A percentile compares a stretch with the other conserved stretches of the same genome.
phyloP scores from a whole-genome alignment of 805 yeast genomes.

The Yarrowia hollandica region DNA sequence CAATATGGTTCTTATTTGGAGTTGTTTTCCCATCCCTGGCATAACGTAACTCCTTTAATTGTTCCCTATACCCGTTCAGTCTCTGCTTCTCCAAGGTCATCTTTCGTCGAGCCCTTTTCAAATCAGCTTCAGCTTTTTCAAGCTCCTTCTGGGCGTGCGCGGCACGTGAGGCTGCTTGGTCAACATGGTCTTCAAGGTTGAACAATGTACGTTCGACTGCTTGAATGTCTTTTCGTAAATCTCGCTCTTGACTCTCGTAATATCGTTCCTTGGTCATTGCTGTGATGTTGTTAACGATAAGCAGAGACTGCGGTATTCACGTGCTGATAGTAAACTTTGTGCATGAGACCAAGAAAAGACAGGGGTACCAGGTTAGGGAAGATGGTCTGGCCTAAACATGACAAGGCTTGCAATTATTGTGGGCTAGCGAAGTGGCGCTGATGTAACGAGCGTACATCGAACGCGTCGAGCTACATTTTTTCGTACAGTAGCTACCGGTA shows the following conservation, averaged over 20 bases:
- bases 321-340: slow-evolving; percentile 22
- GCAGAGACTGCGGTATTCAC: slow-evolving; percentile 11
- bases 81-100: neutral
- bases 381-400: too few relatives aligned
- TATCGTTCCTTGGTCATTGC: slow-evolving; percentile 15
- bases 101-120: neutral
- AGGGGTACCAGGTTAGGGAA: slow-evolving; percentile 8
- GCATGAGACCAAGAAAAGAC: slow-evolving; percentile 31
- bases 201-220: neutral
- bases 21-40: slow-evolving; percentile 12
- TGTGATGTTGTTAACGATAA: neutral
- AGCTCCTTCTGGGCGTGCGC: slow-evolving; percentile 1
- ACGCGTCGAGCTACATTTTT: too few relatives aligned
- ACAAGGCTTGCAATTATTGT: too few relatives aligned
- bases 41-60: neutral
- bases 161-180: neutral
- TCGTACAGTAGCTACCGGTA: too few relatives aligned
- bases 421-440: too few relatives aligned
- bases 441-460: too few relatives aligned
- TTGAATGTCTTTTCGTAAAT: neutral
- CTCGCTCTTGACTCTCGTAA: slow-evolving; percentile 19
- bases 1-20: neutral
- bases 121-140: slow-evolving; percentile 5
- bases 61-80: neutral
- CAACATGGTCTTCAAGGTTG: neutral